A percentile compares a stretch with the other conserved stretches of the same genome.
These are phyloP conservation scores for Claviceps pazoutovae DNA, from an alignment of 2,329 filamentous ascomycete species.

Conservation along the genomic window DNA sequence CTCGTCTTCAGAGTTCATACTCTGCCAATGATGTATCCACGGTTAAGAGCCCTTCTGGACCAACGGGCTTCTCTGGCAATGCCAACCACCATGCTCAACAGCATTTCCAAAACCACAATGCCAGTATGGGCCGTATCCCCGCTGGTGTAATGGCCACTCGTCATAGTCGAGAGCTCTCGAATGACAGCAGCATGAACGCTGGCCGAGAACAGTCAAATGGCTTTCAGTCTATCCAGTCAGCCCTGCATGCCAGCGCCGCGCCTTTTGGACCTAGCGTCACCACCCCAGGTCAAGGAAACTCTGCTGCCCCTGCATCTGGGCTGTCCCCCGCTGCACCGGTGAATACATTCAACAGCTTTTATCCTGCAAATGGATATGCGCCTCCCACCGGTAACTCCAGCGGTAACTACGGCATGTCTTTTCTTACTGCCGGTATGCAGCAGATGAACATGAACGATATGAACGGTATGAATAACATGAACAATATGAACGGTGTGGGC, in stretches of 20 bases:
- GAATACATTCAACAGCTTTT: conserved; percentile 20
- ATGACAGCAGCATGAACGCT: conserved; percentile 26
- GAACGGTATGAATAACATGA: too few relatives aligned
- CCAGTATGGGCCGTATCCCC: conserved; percentile 68
- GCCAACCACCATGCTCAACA: conserved; percentile 47
- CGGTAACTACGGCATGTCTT: conserved; percentile 20
- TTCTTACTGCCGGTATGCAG: conserved; percentile 55
- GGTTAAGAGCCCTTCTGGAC: conserved; percentile 52
- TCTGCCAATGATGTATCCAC: conserved; percentile 84
- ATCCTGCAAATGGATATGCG: conserved; percentile 17
- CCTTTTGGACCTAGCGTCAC: conserved; percentile 55
- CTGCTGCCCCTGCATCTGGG: conserved; percentile 13
- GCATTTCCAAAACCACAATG: conserved; percentile 64
- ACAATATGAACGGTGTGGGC: conserved; percentile 15
- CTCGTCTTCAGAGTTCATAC: conserved; percentile 75
- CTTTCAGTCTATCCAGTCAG: conserved; percentile 52
- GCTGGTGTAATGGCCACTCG: conserved; percentile 49
- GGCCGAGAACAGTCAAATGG: conserved; percentile 30
- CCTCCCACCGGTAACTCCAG: conserved; percentile 12
- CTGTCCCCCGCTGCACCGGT: conserved; percentile 12
- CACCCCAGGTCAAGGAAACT: conserved; percentile 13
- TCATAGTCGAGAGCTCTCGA: conserved; percentile 59
- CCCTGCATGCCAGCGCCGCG: conserved; percentile 65
- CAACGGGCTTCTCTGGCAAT: conserved; percentile 27
- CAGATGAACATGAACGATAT: conserved; percentile 37